These are phyloP conservation scores for Dictyostelium capitatum DNA, from an alignment of 78 protist genomes.

Conservation along the genomic window DNA sequence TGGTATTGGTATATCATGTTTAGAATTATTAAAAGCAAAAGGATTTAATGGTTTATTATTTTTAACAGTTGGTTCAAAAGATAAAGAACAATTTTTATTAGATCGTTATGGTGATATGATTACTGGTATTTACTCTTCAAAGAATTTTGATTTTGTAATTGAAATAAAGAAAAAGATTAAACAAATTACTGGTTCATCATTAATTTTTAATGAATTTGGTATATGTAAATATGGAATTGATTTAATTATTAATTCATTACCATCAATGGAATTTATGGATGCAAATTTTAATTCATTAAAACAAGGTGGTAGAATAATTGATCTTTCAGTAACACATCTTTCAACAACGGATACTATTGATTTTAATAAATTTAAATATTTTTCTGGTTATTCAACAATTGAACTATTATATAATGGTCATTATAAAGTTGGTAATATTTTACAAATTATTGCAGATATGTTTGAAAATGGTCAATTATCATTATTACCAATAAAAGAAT, in stretches of 20 bases:
- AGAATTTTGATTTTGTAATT: not conserved
- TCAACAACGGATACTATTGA: not conserved
- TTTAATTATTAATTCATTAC: constrained; percentile 31
- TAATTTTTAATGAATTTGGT: constrained; percentile 20
- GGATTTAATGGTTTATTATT: constrained; percentile 9
- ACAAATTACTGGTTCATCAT: constrained; percentile 20
- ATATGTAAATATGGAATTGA: constrained; percentile 51
- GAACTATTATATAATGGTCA: constrained; percentile 13
- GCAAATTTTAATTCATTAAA: constrained; percentile 2
- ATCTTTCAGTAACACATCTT: constrained; percentile 50
- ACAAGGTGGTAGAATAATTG: constrained; percentile 62
- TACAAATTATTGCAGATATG: not conserved
- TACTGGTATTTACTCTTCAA: constrained; percentile 8
- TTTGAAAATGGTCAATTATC: not conserved
- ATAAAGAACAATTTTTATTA: constrained; percentile 9
- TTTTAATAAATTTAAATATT: not conserved
- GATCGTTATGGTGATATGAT: constrained; percentile 22
- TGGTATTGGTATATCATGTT: constrained; percentile 45
- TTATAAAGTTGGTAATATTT: not conserved
- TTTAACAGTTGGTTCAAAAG: constrained; percentile 37
- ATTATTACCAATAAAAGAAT: not conserved
- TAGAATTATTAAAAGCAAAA: constrained; percentile 79
- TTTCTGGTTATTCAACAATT: not conserved
- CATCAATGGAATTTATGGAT: constrained; percentile 5
- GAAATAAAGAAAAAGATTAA: not conserved